Percentiles rank a stretch among this genome's conserved stretches.
These are phyloP conservation scores for Gossypium schwendimanii DNA, from an alignment of 441 rosid genomes.

Conservation along the genomic window DNA sequence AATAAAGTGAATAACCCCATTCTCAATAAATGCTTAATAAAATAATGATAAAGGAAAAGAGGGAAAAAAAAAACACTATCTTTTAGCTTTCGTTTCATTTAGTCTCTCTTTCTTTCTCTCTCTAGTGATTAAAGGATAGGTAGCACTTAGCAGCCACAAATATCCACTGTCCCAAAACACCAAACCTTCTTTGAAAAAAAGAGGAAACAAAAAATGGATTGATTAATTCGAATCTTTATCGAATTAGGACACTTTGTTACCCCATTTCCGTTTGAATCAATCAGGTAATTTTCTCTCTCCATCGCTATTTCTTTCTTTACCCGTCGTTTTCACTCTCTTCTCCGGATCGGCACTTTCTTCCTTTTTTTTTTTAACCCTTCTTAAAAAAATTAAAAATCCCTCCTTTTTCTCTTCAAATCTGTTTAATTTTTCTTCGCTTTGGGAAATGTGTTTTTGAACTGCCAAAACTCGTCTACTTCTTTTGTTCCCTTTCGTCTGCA, in stretches of 20 bases:
- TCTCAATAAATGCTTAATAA: no score
- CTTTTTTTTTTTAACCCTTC: not conserved
- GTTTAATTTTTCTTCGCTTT: not conserved
- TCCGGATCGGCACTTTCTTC: not conserved
- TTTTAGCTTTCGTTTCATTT: conserved; percentile 16
- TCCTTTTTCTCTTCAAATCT: conserved; percentile 12
- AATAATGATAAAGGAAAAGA: no score
- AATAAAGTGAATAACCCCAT: no score
- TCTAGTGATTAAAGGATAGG: conserved; percentile 11
- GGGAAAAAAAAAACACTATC: not conserved
- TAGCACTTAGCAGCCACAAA: conserved; percentile 40
- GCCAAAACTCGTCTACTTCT: not conserved
- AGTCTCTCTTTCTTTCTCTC: not conserved
- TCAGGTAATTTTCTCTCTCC: conserved; percentile 16
- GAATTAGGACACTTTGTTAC: conserved; percentile 6
- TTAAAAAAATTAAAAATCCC: not conserved
- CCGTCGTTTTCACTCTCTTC: not conserved
- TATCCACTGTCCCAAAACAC: conserved; percentile 17
- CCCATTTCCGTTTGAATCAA: conserved; percentile 14
- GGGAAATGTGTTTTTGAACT: not conserved
- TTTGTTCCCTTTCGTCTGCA: not conserved
- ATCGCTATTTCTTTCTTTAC: not conserved
- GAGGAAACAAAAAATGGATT: conserved; percentile 8
- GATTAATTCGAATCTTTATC: conserved; percentile 28
- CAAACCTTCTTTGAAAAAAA: not conserved